Percentiles rank a stretch among this genome's conserved stretches.
These are phyloP conservation scores for Tolypocladium sp. DNA, from an alignment of 2,329 filamentous ascomycete genomes.

Conservation along the genomic window DNA sequence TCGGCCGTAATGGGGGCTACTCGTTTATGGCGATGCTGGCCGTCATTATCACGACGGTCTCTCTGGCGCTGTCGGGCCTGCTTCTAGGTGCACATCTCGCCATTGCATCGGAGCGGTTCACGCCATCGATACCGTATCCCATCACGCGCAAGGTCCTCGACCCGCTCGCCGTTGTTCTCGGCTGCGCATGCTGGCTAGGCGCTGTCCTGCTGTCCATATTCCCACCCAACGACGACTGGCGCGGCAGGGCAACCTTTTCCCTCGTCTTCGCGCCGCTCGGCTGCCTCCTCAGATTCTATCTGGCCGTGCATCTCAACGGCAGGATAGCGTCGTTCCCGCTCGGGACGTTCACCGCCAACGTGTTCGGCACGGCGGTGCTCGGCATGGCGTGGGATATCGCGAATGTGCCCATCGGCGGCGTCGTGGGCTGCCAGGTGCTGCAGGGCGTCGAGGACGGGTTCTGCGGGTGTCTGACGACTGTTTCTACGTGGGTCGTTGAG, in stretches of 20 bases:
- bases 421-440: constrained; percentile 58
- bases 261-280: constrained; percentile 77
- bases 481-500: constrained; percentile 60
- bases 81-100: constrained; percentile 69
- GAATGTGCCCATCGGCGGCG: constrained; percentile 48
- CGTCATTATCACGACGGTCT: constrained; percentile 63
- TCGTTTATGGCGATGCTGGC: constrained; percentile 75
- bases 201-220: constrained; percentile 63
- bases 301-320: constrained; percentile 62
- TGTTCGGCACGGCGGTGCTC: constrained; percentile 65
- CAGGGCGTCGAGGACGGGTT: constrained; percentile 60
- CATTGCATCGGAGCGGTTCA: constrained; percentile 45
- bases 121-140: constrained; percentile 50
- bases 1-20: constrained; percentile 59
- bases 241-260: constrained; percentile 64
- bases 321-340: constrained; percentile 62
- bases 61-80: constrained; percentile 61
- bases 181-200: constrained; percentile 67
- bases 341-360: constrained; percentile 77
- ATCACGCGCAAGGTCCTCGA: constrained; percentile 55
- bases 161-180: constrained; percentile 52
- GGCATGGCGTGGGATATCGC: constrained; percentile 74
- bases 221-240: constrained; percentile 67
- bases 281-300: constrained; percentile 66
- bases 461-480: constrained; percentile 56